Base-by-base conservation (phyloP, 2,329 filamentous ascomycete species). In the Diaporthe humulicola region DNA sequence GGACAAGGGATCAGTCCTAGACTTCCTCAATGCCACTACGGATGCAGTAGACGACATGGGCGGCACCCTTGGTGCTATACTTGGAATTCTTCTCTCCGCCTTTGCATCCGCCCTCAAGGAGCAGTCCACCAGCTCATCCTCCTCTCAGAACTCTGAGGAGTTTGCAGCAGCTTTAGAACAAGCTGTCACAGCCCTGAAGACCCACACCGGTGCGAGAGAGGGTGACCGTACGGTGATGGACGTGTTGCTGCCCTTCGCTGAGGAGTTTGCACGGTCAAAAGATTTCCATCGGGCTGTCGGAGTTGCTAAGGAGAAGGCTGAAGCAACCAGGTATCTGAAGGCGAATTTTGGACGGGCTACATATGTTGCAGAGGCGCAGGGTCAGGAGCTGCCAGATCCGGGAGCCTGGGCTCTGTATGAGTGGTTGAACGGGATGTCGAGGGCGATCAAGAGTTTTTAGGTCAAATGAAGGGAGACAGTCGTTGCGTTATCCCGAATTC, bases 11-110 rank as follows among this genome's bases (percentile, higher is more conserved):
- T 82, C 81, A 1, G 74, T 83, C 6, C 76, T 80, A 22, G 76
- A 76, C 8, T 77, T 81, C 22, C 78, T 82, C 12, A 73, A 80
- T 60, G 73, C 76, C 0, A 79, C 80, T 12, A 81, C 78, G 3
- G 77, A 81, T n/a, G 79, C 80, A 22, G 81, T 84, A 12, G 82
- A 84, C 50, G 78, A 77, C 60, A 83, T 83, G 81, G 81, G 80
- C n/a, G 80, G 81, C 9, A 82, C 80, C 2, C 78, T 82, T 0
- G 81, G 81, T 15, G 81, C 78, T 4, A 79, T 79, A 8, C 61
- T 78, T 22, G 78, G 78, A 40, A 79, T 79, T 56, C 72, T 79
- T 6, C 70, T 79, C 17, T 77, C 76, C 2, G 76, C 76, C 8
- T 79, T 79, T 38, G 73, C 75, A 0, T 76, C 77, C 10, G 66